Evolutionary conservation across 108 stramenopile species (phyloP).

Genomic region (Fistulifera solaris): DNA sequence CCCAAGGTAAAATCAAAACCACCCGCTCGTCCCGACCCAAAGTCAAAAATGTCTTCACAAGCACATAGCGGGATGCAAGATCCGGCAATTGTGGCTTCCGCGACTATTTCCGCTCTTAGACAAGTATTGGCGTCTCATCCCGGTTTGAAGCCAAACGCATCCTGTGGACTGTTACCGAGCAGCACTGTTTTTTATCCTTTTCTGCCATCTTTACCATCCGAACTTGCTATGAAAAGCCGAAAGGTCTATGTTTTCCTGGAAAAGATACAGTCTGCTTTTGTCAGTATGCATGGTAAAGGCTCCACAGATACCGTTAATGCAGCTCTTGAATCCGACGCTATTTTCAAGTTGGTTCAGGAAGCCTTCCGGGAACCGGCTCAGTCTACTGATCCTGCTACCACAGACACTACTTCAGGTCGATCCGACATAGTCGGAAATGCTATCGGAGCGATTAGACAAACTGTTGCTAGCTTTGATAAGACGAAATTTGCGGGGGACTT

Average conservation of each 20-base stretch:
- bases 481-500: constrained; percentile 23
- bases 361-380: not conserved
- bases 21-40: not conserved
- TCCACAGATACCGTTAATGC: not conserved
- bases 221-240: constrained; percentile 29
- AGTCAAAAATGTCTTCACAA: not conserved
- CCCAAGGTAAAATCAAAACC: not conserved
- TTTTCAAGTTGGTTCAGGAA: constrained; percentile 8
- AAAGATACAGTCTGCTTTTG: constrained; percentile 18
- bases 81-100: too few relatives aligned
- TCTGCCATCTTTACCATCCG: constrained; percentile 29
- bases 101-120: too few relatives aligned
- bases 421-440: constrained; percentile 16
- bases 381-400: not conserved
- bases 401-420: constrained; percentile 2
- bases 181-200: constrained; percentile 42
- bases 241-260: constrained; percentile 35
- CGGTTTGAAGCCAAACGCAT: constrained; percentile 17
- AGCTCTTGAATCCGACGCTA: not conserved
- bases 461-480: constrained; percentile 16
- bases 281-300: too few relatives aligned
- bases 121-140: constrained; percentile 4
- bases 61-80: too few relatives aligned
- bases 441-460: constrained; percentile 8
- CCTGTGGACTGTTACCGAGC: constrained; percentile 18